phyloP scores from a whole-genome alignment of 306 rosid species.

The Gillenia trifoliata region DNA sequence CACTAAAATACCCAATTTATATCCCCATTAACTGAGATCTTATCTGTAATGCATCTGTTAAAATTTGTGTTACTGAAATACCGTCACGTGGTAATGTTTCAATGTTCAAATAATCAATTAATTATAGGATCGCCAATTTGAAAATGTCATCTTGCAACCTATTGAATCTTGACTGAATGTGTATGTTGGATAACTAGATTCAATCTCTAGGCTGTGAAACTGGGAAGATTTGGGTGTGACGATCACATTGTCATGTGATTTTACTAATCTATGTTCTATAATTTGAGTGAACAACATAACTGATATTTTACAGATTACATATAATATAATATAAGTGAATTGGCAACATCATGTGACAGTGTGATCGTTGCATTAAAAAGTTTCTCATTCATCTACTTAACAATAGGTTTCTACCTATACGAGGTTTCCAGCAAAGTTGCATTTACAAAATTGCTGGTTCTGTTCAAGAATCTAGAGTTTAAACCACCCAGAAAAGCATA shows the following conservation, averaged over 20 bases:
- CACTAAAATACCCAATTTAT: neutral
- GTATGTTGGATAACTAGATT: neutral
- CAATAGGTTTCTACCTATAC: neutral
- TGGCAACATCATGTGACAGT: no score
- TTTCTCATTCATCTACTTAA: neutral
- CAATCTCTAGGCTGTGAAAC: neutral
- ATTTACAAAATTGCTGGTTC: neutral
- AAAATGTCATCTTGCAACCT: neutral
- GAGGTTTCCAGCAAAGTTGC: neutral
- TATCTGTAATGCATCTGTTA: no score
- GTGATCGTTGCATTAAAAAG: neutral
- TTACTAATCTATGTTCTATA: no score
- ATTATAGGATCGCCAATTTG: neutral
- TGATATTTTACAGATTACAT: no score
- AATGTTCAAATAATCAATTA: neutral
- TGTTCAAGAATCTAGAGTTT: neutral
- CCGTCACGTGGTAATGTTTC: neutral
- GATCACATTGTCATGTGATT: neutral
- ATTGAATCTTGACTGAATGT: neutral
- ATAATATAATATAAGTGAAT: no score
- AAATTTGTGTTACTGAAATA: neutral
- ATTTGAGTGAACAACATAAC: neutral
- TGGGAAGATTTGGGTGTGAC: neutral
- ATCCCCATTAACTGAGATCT: neutral
- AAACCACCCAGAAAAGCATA: neutral